Percentiles rank a stretch among this genome's conserved stretches.
phyloP scores from a whole-genome alignment of 441 rosid species.

The Flueggea neowawraea region DNA sequence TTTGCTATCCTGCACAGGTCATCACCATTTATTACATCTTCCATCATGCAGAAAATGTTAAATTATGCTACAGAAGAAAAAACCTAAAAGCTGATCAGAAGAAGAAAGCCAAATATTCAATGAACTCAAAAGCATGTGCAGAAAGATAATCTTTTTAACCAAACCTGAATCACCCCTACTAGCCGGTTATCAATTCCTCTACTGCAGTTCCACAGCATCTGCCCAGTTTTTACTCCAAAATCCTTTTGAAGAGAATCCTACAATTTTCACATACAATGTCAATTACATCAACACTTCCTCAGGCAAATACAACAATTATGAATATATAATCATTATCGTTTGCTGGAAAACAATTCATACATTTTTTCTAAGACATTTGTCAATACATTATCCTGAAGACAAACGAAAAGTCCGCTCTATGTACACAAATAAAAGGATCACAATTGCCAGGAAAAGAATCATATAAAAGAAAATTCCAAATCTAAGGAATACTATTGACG shows the following conservation, averaged over 20 bases:
- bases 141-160: conserved; percentile 11
- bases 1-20: conserved; percentile 75
- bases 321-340: conserved; percentile 3
- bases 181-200: conserved; percentile 83
- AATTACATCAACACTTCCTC: conserved; percentile 9
- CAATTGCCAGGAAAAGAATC: not conserved
- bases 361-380: not conserved
- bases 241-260: conserved; percentile 82
- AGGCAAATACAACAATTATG: not conserved
- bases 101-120: not conserved
- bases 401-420: not conserved
- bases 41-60: conserved; percentile 6
- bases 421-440: not conserved
- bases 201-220: conserved; percentile 93
- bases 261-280: conserved; percentile 15
- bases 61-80: conserved; percentile 5
- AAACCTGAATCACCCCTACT: conserved; percentile 80
- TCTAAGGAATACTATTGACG: too few species aligned
- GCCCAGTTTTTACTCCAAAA: conserved; percentile 90
- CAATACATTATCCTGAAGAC: not conserved
- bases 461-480: too few species aligned
- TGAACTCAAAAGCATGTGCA: not conserved
- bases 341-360: not conserved
- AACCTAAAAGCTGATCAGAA: conserved; percentile 5
- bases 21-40: conserved; percentile 13